Evolutionary conservation across 1,139 yeast genomes (phyloP).

Genomic region (Saccharomyces hybrid): DNA sequence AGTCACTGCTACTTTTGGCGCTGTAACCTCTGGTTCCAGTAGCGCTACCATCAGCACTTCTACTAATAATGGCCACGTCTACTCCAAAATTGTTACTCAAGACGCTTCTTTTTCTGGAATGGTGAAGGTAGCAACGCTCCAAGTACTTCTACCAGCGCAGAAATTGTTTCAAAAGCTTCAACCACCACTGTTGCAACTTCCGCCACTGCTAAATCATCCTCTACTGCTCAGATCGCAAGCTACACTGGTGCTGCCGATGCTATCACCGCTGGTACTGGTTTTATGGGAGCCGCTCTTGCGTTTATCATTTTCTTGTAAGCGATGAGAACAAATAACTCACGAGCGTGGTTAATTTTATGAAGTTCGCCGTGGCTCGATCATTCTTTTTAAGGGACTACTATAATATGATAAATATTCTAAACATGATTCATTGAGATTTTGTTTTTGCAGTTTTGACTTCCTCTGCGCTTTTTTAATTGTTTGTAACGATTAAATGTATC

Average conservation of each 20-base stretch:
- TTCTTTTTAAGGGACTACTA: background rate
- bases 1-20: background rate
- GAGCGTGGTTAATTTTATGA: background rate
- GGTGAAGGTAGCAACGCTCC: conserved; percentile 4
- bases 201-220: background rate
- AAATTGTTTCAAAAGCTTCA: conserved; percentile 1
- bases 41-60: conserved; percentile 15
- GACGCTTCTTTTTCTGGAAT: conserved; percentile 7
- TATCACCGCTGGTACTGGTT: conserved; percentile 10
- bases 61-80: conserved; percentile 8
- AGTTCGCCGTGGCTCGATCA: background rate
- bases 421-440: too few relatives aligned
- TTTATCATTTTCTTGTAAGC: conserved; percentile 8
- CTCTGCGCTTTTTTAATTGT: too few relatives aligned
- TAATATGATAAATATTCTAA: too few relatives aligned
- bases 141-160: conserved; percentile 3
- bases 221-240: background rate
- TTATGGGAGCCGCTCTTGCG: conserved; percentile 8
- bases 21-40: conserved; percentile 14
- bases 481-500: too few relatives aligned
- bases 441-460: too few relatives aligned
- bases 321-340: background rate
- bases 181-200: background rate
- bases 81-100: conserved; percentile 7
- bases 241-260: conserved; percentile 5